Conservation (phyloP, 129 eudicot species). For the Cynara cardunculus region DNA sequence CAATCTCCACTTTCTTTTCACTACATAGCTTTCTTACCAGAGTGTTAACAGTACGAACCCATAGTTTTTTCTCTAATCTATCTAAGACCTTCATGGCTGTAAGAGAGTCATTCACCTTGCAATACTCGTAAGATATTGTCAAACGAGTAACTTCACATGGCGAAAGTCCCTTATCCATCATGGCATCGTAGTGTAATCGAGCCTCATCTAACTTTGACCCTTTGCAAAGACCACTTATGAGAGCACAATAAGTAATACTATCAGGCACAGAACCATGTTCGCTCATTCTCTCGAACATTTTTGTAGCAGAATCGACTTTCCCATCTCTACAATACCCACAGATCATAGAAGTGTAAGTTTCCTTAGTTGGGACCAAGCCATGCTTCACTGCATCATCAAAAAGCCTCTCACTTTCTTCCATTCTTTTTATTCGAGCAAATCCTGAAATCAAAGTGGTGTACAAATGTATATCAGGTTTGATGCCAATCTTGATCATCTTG, state of each 20-base stretch:
- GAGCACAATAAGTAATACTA: slow-evolving; percentile 74
- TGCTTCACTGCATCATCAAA: slow-evolving; percentile 50
- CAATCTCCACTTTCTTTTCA: slow-evolving; percentile 73
- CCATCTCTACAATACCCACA: slow-evolving; percentile 69
- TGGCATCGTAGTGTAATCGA: slow-evolving; percentile 46
- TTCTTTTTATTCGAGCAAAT: slow-evolving; percentile 45
- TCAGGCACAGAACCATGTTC: slow-evolving; percentile 81
- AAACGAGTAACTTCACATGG: slow-evolving; percentile 90
- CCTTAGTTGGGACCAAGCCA: slow-evolving; percentile 69
- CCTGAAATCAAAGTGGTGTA: slow-evolving; percentile 67
- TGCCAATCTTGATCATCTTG: slow-evolving; percentile 65
- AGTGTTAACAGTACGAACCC: slow-evolving; percentile 69
- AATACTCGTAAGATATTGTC: slow-evolving; percentile 82
- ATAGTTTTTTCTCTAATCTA: slow-evolving; percentile 70
- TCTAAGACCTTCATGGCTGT: slow-evolving; percentile 57
- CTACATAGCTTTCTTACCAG: slow-evolving; percentile 80
- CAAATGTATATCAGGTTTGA: slow-evolving; percentile 55
- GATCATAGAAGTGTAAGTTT: slow-evolving; percentile 85
- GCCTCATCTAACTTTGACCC: slow-evolving; percentile 63
- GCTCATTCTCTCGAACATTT: slow-evolving; percentile 53
- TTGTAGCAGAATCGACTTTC: slow-evolving; percentile 42
- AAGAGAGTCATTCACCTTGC: slow-evolving; percentile 45
- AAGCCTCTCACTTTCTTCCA: slow-evolving; percentile 60
- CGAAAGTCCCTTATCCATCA: slow-evolving; percentile 68
- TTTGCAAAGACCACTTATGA: slow-evolving; percentile 89